Evolutionary conservation across 345 rosid species (phyloP), one percentile per base, ranked within the genome.

Genomic region (Salix brachista): DNA sequence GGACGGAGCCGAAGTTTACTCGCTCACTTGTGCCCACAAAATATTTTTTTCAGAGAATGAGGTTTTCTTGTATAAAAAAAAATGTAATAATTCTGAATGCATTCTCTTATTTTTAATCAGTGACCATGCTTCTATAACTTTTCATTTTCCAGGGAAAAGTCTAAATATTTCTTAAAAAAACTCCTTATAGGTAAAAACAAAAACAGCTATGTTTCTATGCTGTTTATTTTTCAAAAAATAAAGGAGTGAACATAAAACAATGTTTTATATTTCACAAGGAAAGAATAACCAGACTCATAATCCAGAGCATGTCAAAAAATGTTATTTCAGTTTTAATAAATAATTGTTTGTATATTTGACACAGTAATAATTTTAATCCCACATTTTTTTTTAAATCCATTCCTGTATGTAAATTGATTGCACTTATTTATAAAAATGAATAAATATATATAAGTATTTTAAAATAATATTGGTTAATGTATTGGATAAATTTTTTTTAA

Each of bases 21-120:
- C 36, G 36, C 1, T 32, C 5, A 32, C 1, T 0, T 32, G 5
- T 0, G 5, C 0, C 1, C 0, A 32, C 5, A 0, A 34, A 34
- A 34, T 34, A 34, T 0, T 34, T 34, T 34, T 34, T 34, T 0
- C 6, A 34, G 1, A 34, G 0, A 32, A 0, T 32, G 0, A 32
- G 5, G 0, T 34, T 34, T 34, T 4, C 36, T 34, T 0, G 6
- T 4, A 34, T 34, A 4, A 4, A 34, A 32, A 4, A 32, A 32
- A 4, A 0, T 34, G 6, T 4, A 34, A 34, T 34, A 4, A 34
- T 34, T 34, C 36, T 4, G 5, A 34, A 4, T 0, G 36, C 1
- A 34, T 34, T 34, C 36, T 34, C 6, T 4, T 34, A 34, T 34
- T 48, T 48, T 4, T 48, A 48, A 48, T 48, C 21, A 14, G 5